These are phyloP conservation scores for Apiospora saccharicola DNA, from an alignment of 2,329 filamentous ascomycete genomes.

Conservation along the genomic window DNA sequence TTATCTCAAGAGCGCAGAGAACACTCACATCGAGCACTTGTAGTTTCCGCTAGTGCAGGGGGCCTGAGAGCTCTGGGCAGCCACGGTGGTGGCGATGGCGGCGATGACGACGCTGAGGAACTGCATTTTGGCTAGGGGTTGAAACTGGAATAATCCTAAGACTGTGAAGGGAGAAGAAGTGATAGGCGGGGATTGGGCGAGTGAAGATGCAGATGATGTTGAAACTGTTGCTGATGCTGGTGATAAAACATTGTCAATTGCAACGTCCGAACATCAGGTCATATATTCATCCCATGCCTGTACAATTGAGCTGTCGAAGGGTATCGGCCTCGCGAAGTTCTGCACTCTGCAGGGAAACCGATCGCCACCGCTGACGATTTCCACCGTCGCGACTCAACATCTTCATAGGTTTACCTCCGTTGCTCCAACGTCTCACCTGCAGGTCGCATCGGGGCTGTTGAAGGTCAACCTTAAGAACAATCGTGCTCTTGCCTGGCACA, in stretches of 20 bases:
- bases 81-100: conserved; percentile 22
- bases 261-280: not conserved
- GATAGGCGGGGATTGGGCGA: not conserved
- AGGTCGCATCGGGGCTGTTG: not conserved
- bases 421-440: not conserved
- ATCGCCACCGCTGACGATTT: not conserved
- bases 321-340: not conserved
- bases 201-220: not conserved
- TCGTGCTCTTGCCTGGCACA: not conserved
- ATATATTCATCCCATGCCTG: not conserved
- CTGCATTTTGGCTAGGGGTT: conserved; percentile 25
- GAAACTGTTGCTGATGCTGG: not conserved
- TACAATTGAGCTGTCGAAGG: not conserved
- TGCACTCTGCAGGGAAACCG: not conserved
- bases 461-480: not conserved
- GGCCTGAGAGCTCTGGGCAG: not conserved
- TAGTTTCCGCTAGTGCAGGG: conserved; percentile 23
- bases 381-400: not conserved
- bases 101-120: conserved; percentile 39
- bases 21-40: conserved; percentile 25
- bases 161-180: not conserved
- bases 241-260: not conserved
- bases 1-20: not conserved
- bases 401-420: not conserved
- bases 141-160: not conserved